Evolutionary conservation across 768 basidiomycete genomes (phyloP), one percentile per base, ranked within the genome.

Genomic region (Boletus eberwhitei): DNA sequence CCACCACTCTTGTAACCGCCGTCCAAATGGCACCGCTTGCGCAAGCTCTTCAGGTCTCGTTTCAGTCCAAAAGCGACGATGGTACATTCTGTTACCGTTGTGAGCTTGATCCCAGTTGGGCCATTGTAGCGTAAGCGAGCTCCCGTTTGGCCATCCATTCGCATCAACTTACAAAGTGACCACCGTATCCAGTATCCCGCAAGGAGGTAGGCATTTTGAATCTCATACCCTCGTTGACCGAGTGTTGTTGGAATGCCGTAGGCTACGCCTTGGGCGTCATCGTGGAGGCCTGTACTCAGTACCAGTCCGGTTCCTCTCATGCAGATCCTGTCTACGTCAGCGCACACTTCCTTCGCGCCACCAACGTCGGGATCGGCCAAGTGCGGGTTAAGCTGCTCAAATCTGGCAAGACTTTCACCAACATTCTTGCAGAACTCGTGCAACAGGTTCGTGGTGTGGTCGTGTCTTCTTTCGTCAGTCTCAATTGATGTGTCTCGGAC

Each of bases 191-290:
- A 84, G 83, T 37, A 65, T 83, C 47, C 75, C 82, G 4, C 80
- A 83, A 63, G 82, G 83, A 70, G 82, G 83, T 80, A 47, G 54
- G 60, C 7, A 34, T 26, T 17, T 44, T 40, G 8, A 24, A 26
- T 45, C 19, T 32, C 24, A 21, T 26, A 19, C 8, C 12, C 17
- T 9, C 47, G 11, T 43, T 53, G 39, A 44, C 12, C 38, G 17
- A 60, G 2, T 34, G 12, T 34, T 11, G 29, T 43, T 16, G 37
- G 14, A 49, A 40, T 12, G 2, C 22, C 19, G 9, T 51, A 88
- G 86, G 86, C 22, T 87, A 85, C 61, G 69, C 81, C 17, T 72
- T 87, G 16, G 82, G 79, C 1, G 67, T 82, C 40, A 67, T 83
- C 19, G 54, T 87, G 0, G 75, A 86, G 36, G 77, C 85, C 19